Conservation (phyloP, 2,329 filamentous ascomycete genomes). For the Aspergillus pseudonomiae region DNA sequence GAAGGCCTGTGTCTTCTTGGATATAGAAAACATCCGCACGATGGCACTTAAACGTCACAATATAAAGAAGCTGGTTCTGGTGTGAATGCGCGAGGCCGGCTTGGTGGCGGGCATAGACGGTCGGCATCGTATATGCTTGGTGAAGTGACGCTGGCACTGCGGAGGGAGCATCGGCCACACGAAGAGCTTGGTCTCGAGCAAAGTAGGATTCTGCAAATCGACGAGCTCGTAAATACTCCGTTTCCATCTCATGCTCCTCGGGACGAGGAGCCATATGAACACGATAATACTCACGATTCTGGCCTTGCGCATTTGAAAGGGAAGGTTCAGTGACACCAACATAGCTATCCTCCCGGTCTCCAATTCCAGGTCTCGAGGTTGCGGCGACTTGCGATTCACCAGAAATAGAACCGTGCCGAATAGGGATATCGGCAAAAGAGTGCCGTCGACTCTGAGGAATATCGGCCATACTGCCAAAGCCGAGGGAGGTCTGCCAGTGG, state of each 20-base stretch:
- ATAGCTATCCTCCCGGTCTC: slow-evolving; percentile 43
- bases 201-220: slow-evolving; percentile 50
- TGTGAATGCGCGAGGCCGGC: slow-evolving; percentile 39
- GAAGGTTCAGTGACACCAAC: slow-evolving; percentile 40
- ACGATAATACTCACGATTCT: slow-evolving; percentile 47
- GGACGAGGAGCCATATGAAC: slow-evolving; percentile 37
- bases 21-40: slow-evolving; percentile 96
- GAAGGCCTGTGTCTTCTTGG: slow-evolving; percentile 89
- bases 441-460: slow-evolving; percentile 54
- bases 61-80: slow-evolving; percentile 59
- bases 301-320: slow-evolving; percentile 40
- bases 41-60: slow-evolving; percentile 96
- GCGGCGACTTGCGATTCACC: slow-evolving; percentile 33
- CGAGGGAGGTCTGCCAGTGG: slow-evolving; percentile 55
- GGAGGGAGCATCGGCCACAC: slow-evolving; percentile 37
- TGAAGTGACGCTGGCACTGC: slow-evolving; percentile 41
- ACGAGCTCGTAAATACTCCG: slow-evolving; percentile 43
- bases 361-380: slow-evolving; percentile 26
- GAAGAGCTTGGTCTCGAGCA: slow-evolving; percentile 41
- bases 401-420: slow-evolving; percentile 49
- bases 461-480: slow-evolving; percentile 50
- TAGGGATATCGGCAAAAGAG: slow-evolving; percentile 55
- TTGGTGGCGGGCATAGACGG: slow-evolving; percentile 42
- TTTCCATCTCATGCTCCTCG: slow-evolving; percentile 36
- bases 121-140: slow-evolving; percentile 43